Evolutionary conservation across 345 rosid genomes (phyloP).

Genomic region (Salix koriyanagi): DNA sequence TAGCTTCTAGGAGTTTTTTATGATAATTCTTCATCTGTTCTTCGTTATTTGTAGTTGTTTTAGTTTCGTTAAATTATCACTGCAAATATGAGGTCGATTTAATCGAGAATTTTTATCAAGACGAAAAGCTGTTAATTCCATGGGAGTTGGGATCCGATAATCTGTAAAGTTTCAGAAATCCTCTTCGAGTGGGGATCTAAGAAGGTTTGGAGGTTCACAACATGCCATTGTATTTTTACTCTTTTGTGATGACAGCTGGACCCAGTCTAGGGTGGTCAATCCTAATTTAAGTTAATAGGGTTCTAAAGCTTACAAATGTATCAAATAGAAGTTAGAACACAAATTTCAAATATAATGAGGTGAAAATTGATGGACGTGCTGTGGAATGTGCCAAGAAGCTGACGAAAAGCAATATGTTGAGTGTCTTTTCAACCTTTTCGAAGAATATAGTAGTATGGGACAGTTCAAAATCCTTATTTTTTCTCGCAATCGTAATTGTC

Average conservation of each 20-base stretch:
- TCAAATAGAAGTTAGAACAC: neutral
- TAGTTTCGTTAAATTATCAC: neutral
- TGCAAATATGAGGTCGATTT: neutral
- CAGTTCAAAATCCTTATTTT: neutral
- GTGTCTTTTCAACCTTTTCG: neutral
- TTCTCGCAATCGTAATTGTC: neutral
- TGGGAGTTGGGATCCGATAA: neutral
- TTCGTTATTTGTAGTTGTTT: neutral
- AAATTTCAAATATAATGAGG: neutral
- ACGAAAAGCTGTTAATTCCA: neutral
- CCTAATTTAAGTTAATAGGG: neutral
- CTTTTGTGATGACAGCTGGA: neutral
- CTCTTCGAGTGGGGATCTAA: neutral
- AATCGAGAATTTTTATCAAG: neutral
- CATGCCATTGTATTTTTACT: too few species aligned
- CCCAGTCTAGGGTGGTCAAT: neutral
- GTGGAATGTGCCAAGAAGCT: neutral
- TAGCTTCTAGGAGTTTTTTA: neutral
- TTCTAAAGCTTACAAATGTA: neutral
- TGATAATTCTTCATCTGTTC: neutral
- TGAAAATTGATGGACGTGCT: neutral
- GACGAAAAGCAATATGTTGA: neutral
- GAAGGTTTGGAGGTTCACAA: neutral
- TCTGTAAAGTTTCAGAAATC: neutral
- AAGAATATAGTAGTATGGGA: too few species aligned